Evolutionary conservation across 2,329 filamentous ascomycete species (phyloP), one percentile per base, ranked within the genome.

Genomic region (Pseudofabraea citricarpa): DNA sequence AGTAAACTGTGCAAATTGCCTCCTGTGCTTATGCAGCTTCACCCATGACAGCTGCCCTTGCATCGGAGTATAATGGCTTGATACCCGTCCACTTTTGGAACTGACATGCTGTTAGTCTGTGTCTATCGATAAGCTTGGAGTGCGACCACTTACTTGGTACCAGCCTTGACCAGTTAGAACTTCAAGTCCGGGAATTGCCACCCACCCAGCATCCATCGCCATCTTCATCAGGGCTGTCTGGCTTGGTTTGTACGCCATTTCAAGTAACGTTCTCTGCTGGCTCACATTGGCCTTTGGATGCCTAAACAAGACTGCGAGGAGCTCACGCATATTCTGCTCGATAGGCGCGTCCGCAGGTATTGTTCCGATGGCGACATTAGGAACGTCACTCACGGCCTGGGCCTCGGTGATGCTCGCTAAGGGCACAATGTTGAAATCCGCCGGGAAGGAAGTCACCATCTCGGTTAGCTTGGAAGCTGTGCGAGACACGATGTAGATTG

Each of bases 201-300:
- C 75, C 93, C 93, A 98, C 3, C 84, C 83, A 10, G 78, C 77
- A 53, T 85, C 77, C 55, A 81, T 74, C 2, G 90, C 91, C 60
- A 96, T 70, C 61, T 86, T 77, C 82, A 97, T 96, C 53, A 95
- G 66, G 6, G 84, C 79, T 4, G 93, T 98, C 41, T 87, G 76
- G 0, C 77, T 72, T 16, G 93, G 93, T 65, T 91, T 94, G 66
- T 98, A 98, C 2, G 93, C 91, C 90, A 98, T 95, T 65, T 98
- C 93, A 3, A 97, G 68, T 48, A 97, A 67, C 10, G 93, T 77
- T 16, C 77, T 75, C 20, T 65, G 54, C 13, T 63, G 36, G 5
- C 36, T 35, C 20, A 44, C 45, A 50, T 58, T 61, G 56, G 43
- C 57, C 48, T 57, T 62, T 50, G 54, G 61, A 48, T 58, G 65